Evolutionary conservation across 225 moss, liverwort and hornwort genomes (phyloP), one percentile per base, ranked within the genome.

Genomic region (Physcomitrium patens): DNA sequence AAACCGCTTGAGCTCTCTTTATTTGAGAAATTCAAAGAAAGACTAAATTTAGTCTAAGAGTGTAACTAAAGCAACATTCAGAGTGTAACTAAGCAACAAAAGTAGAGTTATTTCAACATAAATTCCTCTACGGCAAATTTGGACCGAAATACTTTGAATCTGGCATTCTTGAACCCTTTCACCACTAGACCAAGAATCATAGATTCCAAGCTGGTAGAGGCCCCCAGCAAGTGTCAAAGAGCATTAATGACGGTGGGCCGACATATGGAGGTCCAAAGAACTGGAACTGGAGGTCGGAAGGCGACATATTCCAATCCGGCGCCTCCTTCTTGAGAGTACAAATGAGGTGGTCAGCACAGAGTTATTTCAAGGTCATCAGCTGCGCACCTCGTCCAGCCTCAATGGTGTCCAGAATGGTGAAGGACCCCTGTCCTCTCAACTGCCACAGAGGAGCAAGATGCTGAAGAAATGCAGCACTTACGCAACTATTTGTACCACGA

Each of bases 191-290:
- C n/a, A n/a, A n/a, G n/a, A n/a, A n/a, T n/a, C n/a, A n/a, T n/a
- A n/a, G n/a, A n/a, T n/a, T n/a, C n/a, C n/a, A n/a, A n/a, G n/a
- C n/a, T n/a, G 11, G 8, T 7, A 42, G 5, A 5, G 77, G 84
- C 5, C 48, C 65, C 5, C 86, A 79, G 74, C 49, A 74, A 48
- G 86, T 89, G 67, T 81, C 87, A 10, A 86, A 83, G 72, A 67
- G 83, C 3, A 81, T 76, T 16, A 70, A 70, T 15, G 80, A 80
- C 15, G 77, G 80, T 0, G 80, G 84, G 2, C 54, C 47, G 0
- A 11, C 45, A 0, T 68, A 19, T 13, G 76, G 79, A 13, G 70
- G 72, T 0, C 69, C 67, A 0, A 60, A 8, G 44, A 73, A 27
- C 12, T 84, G 84, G 77, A 63, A 60, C 23, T 84, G 80, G 84